Percentiles rank a stretch among this genome's conserved stretches.
Evolutionary conservation across 345 rosid genomes (phyloP).

Genomic region (Dovyalis caffra): DNA sequence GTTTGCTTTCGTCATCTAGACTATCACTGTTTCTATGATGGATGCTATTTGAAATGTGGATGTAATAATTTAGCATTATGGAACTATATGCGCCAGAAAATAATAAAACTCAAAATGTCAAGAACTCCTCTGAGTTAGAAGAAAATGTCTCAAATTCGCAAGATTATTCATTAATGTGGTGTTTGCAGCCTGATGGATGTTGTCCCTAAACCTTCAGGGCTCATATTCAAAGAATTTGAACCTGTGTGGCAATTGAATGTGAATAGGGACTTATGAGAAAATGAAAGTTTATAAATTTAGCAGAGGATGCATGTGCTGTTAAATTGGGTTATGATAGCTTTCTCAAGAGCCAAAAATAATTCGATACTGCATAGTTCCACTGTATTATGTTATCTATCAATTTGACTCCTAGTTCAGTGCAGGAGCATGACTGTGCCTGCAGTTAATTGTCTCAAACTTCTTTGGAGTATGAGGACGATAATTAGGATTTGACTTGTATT

Average conservation of each 20-base stretch:
- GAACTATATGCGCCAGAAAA: not conserved
- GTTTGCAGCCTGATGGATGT: not conserved
- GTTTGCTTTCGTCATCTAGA: not conserved
- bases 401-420: not conserved
- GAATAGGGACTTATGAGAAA: not conserved
- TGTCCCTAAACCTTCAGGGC: not conserved
- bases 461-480: slow-evolving; percentile 5
- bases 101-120: not conserved
- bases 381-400: too few species aligned
- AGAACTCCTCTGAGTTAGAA: not conserved
- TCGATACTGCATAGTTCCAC: not conserved
- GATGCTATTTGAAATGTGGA: not conserved
- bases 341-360: not conserved
- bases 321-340: not conserved
- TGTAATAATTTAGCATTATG: not conserved
- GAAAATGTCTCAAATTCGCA: not conserved
- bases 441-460: not conserved
- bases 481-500: slow-evolving; percentile 9
- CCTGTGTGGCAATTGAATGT: not conserved
- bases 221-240: not conserved
- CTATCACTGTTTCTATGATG: not conserved
- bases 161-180: not conserved
- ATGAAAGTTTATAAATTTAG: not conserved
- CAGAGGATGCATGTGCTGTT: not conserved
- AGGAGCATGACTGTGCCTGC: not conserved